Conservation (phyloP, 768 basidiomycete genomes). For the Lactifluus hygrophoroides region DNA sequence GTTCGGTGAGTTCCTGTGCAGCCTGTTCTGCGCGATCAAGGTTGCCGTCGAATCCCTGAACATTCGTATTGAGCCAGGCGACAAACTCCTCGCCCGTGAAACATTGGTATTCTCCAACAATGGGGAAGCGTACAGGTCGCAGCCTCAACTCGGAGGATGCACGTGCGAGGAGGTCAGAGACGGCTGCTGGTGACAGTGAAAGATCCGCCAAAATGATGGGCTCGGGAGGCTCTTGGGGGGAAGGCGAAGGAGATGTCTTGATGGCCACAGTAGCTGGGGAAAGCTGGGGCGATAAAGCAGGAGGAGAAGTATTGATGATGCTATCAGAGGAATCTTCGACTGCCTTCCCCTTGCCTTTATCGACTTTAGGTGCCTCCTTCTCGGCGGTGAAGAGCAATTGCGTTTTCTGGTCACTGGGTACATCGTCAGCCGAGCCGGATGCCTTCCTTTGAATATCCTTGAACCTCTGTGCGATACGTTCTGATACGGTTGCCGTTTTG, state of each 20-base stretch:
- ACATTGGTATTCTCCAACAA: slow-evolving; percentile 76
- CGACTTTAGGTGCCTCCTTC: slow-evolving; percentile 44
- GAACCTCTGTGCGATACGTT: slow-evolving; percentile 77
- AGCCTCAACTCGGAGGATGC: slow-evolving; percentile 68
- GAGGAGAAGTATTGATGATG: slow-evolving; percentile 43
- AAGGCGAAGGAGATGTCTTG: slow-evolving; percentile 31
- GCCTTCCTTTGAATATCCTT: slow-evolving; percentile 66
- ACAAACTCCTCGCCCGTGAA: slow-evolving; percentile 89
- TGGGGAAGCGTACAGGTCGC: slow-evolving; percentile 62
- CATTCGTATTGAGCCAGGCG: slow-evolving; percentile 70
- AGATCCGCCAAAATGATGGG: slow-evolving; percentile 73
- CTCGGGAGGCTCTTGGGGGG: slow-evolving; percentile 35
- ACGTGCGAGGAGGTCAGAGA: slow-evolving; percentile 62
- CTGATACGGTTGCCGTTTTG: slow-evolving; percentile 73
- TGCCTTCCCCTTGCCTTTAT: slow-evolving; percentile 77
- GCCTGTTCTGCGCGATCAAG: slow-evolving; percentile 72
- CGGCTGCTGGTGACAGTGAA: slow-evolving; percentile 49
- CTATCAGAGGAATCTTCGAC: slow-evolving; percentile 33
- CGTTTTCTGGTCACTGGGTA: slow-evolving; percentile 20
- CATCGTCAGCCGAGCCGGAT: slow-evolving; percentile 8
- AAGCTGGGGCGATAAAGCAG: slow-evolving; percentile 52
- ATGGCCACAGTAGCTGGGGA: slow-evolving; percentile 34
- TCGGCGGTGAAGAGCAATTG: slow-evolving; percentile 27
- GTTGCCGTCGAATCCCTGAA: slow-evolving; percentile 69
- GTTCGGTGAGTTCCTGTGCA: slow-evolving; percentile 46